Base-by-base conservation (phyloP, 1,139 yeast genomes). In the Debaryomyces robertsiae region DNA sequence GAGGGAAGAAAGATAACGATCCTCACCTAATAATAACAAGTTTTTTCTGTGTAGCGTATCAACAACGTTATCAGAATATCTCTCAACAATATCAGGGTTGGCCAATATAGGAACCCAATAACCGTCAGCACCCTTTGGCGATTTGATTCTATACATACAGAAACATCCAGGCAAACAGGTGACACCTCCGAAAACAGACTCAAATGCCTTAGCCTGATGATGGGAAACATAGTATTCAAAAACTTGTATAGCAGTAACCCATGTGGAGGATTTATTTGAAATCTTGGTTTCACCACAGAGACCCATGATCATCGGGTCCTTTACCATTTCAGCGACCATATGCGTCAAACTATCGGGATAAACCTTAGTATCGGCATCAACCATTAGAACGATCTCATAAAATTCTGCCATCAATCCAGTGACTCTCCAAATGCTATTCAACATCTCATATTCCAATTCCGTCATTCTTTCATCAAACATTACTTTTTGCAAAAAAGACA, bases 91-190 rank as follows among this genome's bases (percentile, higher is more conserved):
- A 67, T 93, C 98, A 0, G 98, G 96, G 59, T 93, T 93, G 14
- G 96, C 90, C 54, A 93, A 73, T 46, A 93, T 88, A 9, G 98
- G 98, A 28, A 93, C 96, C 97, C 98, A 91, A 63, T 77, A 88
- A 1, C 97, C 98, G 49, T 87, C 88, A 16, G 76, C 61, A 5
- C 95, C 95, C 65, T 90, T 93, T 30, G 98, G 97, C 0, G 96
- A 77, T 65, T 93, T 93, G 61, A 93, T 87, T 53, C 98, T 79
- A 60, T 93, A 93, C 87, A 91, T 89, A 53, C 91, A 85, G 75
- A 93, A 93, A 73, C 98, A 93, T 27, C 98, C 98, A 0, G 98
- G 98, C 46, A 93, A 77, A 77, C 98, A 93, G 0, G 98, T 91
- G 10, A 93, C 98, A 57, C 95, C 89, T 44, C 98, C 98, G 63